Percentiles rank a stretch among this genome's conserved stretches.
Evolutionary conservation across 495 filamentous ascomycete genomes (phyloP).

Genomic region (Trichoderma reesei): DNA sequence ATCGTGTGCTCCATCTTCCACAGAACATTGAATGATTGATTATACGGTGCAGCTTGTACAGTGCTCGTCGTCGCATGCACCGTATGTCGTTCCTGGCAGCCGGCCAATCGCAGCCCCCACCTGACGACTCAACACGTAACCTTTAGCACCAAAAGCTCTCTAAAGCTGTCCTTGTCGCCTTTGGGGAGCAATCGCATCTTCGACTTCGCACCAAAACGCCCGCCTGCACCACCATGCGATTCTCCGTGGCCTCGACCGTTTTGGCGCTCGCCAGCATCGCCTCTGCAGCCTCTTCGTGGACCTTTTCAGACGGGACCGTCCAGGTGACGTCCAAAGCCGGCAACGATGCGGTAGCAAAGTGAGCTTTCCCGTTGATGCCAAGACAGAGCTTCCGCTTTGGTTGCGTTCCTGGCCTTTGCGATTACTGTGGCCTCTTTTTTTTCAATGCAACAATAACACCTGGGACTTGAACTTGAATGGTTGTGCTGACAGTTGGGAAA

Average conservation of each 20-base stretch:
- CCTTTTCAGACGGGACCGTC: slow-evolving; percentile 76
- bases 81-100: neutral
- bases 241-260: slow-evolving; percentile 41
- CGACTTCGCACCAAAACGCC: neutral
- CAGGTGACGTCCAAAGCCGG: slow-evolving; percentile 62
- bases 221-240: slow-evolving; percentile 34
- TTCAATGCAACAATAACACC: neutral
- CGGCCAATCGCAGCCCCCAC: slow-evolving; percentile 10
- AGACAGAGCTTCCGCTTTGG: neutral
- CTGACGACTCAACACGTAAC: slow-evolving; percentile 7
- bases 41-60: neutral
- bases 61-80: neutral
- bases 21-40: too few species aligned
- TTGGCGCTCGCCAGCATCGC: slow-evolving; percentile 36
- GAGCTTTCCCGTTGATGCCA: neutral
- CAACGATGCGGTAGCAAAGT: slow-evolving; percentile 43
- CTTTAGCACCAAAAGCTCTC: slow-evolving; percentile 3
- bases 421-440: neutral
- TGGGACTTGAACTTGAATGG: too few species aligned
- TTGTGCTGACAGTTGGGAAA: slow-evolving; percentile 11
- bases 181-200: too few species aligned
- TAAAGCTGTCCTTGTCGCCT: slow-evolving; percentile 3
- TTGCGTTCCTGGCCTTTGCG: neutral
- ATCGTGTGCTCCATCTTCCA: too few species aligned
- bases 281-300: slow-evolving; percentile 67